A percentile compares a stretch with the other conserved stretches of the same genome.
These are phyloP conservation scores for Wickerhamomyces mucosus DNA, from an alignment of 805 yeast species.

Conservation along the genomic window DNA sequence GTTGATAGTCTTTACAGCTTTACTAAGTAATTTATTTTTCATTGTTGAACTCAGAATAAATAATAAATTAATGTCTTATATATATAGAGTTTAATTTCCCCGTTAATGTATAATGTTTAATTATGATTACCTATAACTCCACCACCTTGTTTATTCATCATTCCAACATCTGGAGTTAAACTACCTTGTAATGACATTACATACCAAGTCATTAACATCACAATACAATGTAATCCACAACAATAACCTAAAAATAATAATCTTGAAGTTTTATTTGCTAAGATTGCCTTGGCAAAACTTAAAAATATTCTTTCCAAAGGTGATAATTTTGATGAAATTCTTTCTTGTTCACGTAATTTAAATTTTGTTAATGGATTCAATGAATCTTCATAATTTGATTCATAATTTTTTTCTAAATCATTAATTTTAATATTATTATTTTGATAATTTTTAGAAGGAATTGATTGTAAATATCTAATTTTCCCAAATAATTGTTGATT, in stretches of 20 bases:
- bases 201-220: constrained; percentile 53
- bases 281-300: constrained; percentile 61
- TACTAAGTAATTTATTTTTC: too few species aligned
- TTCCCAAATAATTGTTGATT: constrained; percentile 75
- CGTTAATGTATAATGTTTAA: too few species aligned
- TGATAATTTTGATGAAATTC: constrained; percentile 62
- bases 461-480: constrained; percentile 55
- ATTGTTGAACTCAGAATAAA: too few species aligned
- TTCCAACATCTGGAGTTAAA: constrained; percentile 34
- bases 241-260: constrained; percentile 68
- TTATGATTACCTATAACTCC: too few species aligned
- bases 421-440: constrained; percentile 14
- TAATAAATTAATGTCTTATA: too few species aligned
- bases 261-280: constrained; percentile 66
- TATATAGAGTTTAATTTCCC: too few species aligned
- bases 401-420: constrained; percentile 50
- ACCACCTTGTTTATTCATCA: constrained; percentile 2
- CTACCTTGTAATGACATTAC: constrained; percentile 37
- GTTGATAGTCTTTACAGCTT: too few species aligned
- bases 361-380: constrained; percentile 80
- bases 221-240: constrained; percentile 61
- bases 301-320: constrained; percentile 74
- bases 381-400: constrained; percentile 60
- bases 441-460: constrained; percentile 18
- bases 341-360: constrained; percentile 65